Percentiles rank a stretch among this genome's conserved stretches.
Conservation (phyloP, 345 rosid genomes). For the Microthlaspi erraticum region DNA sequence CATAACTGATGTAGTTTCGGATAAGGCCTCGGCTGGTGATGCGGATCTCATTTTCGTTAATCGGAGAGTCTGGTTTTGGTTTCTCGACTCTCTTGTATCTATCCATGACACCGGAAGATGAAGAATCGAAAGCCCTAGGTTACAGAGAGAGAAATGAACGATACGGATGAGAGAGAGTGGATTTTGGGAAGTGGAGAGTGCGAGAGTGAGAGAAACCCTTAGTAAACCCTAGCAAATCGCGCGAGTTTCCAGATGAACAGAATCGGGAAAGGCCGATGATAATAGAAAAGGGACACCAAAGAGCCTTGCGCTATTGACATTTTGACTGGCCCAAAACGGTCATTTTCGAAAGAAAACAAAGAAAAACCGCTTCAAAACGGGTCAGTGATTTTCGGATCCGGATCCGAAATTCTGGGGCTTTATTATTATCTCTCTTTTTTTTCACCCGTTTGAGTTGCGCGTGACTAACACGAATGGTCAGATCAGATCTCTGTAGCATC, state of each 20-base stretch:
- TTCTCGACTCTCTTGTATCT: conserved; percentile 85
- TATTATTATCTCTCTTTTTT: neutral
- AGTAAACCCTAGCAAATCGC: conserved; percentile 49
- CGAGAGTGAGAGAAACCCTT: conserved; percentile 48
- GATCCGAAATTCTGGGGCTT: conserved; percentile 34
- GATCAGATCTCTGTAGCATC: neutral
- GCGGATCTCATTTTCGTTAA: conserved; percentile 93
- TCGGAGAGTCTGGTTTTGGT: conserved; percentile 67
- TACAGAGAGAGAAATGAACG: conserved; percentile 30
- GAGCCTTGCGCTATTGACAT: conserved; percentile 15
- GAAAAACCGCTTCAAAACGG: conserved; percentile 33
- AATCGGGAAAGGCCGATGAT: conserved; percentile 37
- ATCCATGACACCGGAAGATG: conserved; percentile 59
- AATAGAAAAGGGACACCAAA: conserved; percentile 19
- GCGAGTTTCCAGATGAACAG: conserved; percentile 29
- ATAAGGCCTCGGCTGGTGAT: conserved; percentile 85
- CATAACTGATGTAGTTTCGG: conserved; percentile 89
- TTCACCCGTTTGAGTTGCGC: neutral
- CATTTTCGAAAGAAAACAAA: neutral
- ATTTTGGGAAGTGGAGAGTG: conserved; percentile 5
- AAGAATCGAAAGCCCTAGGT: conserved; percentile 36
- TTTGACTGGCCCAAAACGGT: conserved; percentile 39
- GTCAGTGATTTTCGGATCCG: conserved; percentile 44
- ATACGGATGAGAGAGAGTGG: neutral
- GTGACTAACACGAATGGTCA: conserved; percentile 21